Percentiles rank a stretch among this genome's conserved stretches.
Evolutionary conservation across 2,329 filamentous ascomycete species (phyloP).

Genomic region (Dothideomycetes sp.): DNA sequence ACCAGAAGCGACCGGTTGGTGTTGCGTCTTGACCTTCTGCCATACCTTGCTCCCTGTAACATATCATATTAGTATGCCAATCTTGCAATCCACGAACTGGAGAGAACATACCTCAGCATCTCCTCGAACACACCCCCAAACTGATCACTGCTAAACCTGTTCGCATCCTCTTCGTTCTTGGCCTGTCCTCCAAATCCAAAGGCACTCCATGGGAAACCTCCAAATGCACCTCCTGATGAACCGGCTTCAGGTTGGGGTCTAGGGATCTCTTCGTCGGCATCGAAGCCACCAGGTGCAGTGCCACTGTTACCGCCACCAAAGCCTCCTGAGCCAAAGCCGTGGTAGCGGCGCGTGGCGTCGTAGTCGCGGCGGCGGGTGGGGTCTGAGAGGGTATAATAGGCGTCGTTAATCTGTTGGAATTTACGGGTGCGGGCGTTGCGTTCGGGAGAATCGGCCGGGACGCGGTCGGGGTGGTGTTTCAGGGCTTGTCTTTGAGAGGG

Average conservation of each 20-base stretch:
- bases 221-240: constrained; percentile 19
- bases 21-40: constrained; percentile 55
- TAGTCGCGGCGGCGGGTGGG: constrained; percentile 68
- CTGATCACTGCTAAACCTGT: constrained; percentile 59
- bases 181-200: constrained; percentile 50
- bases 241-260: constrained; percentile 20
- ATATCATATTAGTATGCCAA: background rate
- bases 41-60: constrained; percentile 46
- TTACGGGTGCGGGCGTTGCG: constrained; percentile 70
- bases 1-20: constrained; percentile 73
- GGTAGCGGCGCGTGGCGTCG: constrained; percentile 60
- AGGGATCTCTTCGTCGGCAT: constrained; percentile 44
- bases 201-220: constrained; percentile 58
- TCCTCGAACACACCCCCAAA: constrained; percentile 62
- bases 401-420: constrained; percentile 88
- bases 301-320: constrained; percentile 24
- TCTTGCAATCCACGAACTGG: background rate
- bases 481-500: constrained; percentile 58
- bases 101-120: constrained; percentile 33
- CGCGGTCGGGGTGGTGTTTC: constrained; percentile 88
- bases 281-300: constrained; percentile 34
- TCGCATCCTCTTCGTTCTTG: constrained; percentile 35
- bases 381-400: constrained; percentile 87
- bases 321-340: constrained; percentile 34
- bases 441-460: constrained; percentile 74